Evolutionary conservation across 2,329 filamentous ascomycete species (phyloP), one percentile per base, ranked within the genome.

Genomic region (Aspergillus sp.): DNA sequence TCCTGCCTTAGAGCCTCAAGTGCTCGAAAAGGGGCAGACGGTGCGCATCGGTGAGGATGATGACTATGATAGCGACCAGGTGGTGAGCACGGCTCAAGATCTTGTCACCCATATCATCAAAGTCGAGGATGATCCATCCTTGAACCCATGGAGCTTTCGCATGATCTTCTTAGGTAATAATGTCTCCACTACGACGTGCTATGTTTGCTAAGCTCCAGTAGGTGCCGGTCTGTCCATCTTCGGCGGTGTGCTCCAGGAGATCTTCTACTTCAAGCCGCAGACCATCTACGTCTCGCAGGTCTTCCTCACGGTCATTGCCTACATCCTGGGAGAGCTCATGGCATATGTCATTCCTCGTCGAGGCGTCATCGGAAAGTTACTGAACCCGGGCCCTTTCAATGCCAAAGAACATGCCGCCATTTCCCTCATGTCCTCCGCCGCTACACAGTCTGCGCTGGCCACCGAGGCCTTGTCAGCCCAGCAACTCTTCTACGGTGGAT

Each of bases 221-320:
- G 52, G 53, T 2, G 53, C 53, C 23, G 53, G 53, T 2, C 30
- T 55, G 25, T 47, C 53, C 28, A 47, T 55, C 25, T 55, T 55
- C 17, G 53, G 53, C 1, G 53, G 53, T 15, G 53, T 55, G 5
- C 28, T 55, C n/a, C 53, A 55, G 41, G 53, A 55, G 41, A 47
- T 55, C 38, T 55, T 47, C 43, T 55, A 55, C 28, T 55, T 55
- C 53, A 55, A 55, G 39, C 53, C 53, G 2, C 53, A 55, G 25
- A 55, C 53, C 25, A 55, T 55, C 28, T 55, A 55, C 25, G 53
- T 55, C 25, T 55, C 53, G n/a, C 53, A 55, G n/a, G 53, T 55
- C 5, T 55, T 55, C 25, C 25, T 55, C 15, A 55, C 53, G 1
- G 53, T 55, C 17, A 55, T 55, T 19, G 53, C 53, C 19, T 55